Evolutionary conservation across 768 basidiomycete genomes (phyloP).

Genomic region (Boletus vermiculosoides): DNA sequence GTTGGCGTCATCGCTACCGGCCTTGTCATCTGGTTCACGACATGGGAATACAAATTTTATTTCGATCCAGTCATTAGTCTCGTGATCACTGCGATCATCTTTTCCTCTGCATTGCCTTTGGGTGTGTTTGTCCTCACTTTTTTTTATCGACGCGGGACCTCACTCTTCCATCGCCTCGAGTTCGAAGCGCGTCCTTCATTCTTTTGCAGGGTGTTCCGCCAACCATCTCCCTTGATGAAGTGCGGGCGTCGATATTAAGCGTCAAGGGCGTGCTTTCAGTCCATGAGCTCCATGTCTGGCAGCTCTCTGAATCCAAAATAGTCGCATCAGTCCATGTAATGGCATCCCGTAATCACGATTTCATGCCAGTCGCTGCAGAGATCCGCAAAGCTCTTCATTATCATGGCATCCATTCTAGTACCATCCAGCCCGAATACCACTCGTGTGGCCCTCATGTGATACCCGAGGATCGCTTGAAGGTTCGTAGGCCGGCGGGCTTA

Average conservation of each 20-base stretch:
- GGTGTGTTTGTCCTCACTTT: conserved; percentile 43
- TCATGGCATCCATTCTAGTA: conserved; percentile 92
- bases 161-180: conserved; percentile 37
- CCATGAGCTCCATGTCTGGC: conserved; percentile 97
- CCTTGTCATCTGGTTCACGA: conserved; percentile 87
- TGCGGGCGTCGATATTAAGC: conserved; percentile 73
- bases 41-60: conserved; percentile 85
- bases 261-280: conserved; percentile 82
- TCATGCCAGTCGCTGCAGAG: conserved; percentile 84
- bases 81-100: conserved; percentile 94
- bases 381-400: conserved; percentile 85
- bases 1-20: conserved; percentile 97
- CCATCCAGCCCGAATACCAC: conserved; percentile 88
- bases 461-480: conserved; percentile 51
- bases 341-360: conserved; percentile 76
- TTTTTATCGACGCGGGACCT: neutral
- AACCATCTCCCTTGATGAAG: conserved; percentile 85
- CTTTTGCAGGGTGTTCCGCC: conserved; percentile 92
- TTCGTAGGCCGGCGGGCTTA: conserved; percentile 25
- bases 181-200: conserved; percentile 91
- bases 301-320: conserved; percentile 91
- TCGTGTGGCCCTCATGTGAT: conserved; percentile 31
- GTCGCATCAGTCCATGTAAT: conserved; percentile 96
- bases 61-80: conserved; percentile 93
- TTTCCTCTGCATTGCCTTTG: conserved; percentile 90